These are phyloP conservation scores for Diaporthe capsici DNA, from an alignment of 2,329 filamentous ascomycete genomes.

Conservation along the genomic window DNA sequence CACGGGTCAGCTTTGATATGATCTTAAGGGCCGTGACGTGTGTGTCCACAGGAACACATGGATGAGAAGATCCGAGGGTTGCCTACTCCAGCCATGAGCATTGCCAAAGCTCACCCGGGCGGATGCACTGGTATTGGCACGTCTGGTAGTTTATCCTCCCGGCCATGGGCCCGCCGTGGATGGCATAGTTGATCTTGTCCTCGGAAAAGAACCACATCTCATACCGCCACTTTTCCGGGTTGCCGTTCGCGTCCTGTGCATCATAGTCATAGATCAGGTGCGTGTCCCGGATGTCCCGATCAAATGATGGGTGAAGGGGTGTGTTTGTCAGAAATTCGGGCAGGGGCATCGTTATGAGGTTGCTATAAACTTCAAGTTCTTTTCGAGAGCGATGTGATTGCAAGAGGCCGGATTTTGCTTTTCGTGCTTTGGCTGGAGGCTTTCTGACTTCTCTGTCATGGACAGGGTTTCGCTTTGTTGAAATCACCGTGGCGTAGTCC, in stretches of 20 bases:
- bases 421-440: neutral
- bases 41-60: no score
- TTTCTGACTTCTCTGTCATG: neutral
- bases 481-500: neutral
- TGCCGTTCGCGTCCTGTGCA: slow-evolving; percentile 61
- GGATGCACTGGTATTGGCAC: slow-evolving; percentile 69
- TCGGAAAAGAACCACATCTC: slow-evolving; percentile 73
- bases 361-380: neutral
- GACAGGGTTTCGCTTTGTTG: neutral
- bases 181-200: slow-evolving; percentile 68
- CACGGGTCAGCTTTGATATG: neutral
- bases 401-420: no score
- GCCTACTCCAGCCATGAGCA: slow-evolving; percentile 65
- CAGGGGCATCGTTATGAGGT: slow-evolving; percentile 27
- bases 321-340: slow-evolving; percentile 36
- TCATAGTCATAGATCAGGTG: slow-evolving; percentile 72
- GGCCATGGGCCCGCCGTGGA: slow-evolving; percentile 72
- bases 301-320: slow-evolving; percentile 52
- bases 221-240: slow-evolving; percentile 72
- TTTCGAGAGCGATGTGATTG: neutral
- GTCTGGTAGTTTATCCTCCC: slow-evolving; percentile 67
- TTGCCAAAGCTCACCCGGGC: slow-evolving; percentile 71
- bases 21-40: neutral
- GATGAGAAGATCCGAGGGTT: no score
- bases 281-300: slow-evolving; percentile 65